Conservation (phyloP, 1,284 basidiomycete species). For the Cutaneotrichosporon sp. region DNA sequence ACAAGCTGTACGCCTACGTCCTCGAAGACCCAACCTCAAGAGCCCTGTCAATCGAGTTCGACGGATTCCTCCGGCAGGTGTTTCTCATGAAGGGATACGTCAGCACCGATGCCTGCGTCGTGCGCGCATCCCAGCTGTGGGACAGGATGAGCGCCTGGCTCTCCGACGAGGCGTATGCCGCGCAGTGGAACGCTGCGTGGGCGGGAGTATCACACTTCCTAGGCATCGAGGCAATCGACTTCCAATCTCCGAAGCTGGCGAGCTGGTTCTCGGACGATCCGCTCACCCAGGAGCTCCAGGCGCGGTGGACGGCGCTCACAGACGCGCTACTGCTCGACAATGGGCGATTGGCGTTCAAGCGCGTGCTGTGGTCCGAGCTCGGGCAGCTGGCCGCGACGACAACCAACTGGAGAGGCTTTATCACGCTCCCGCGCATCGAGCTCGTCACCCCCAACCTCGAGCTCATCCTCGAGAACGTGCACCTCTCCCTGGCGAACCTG, state of each 20-base stretch:
- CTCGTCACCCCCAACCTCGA: constrained; percentile 13
- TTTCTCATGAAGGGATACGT: constrained; percentile 14
- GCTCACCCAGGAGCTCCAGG: constrained; percentile 8
- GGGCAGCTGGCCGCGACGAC: constrained; percentile 1
- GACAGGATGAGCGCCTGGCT: constrained; percentile 7
- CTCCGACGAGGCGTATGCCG: constrained; percentile 14
- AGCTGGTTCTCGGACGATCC: constrained; percentile 20
- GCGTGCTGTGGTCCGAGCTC: constrained; percentile 18
- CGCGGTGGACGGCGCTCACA: background rate
- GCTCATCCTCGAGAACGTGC: constrained; percentile 21
- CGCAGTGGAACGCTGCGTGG: constrained; percentile 20
- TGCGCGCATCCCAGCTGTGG: constrained; percentile 5
- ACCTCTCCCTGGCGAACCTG: constrained; percentile 19
- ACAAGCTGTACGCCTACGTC: constrained; percentile 14
- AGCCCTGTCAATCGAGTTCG: constrained; percentile 9
- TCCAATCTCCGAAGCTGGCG: background rate
- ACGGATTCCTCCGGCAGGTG: constrained; percentile 11
- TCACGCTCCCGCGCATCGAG: constrained; percentile 21
- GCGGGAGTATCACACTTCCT: constrained; percentile 10
- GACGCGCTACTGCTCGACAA: constrained; percentile 7
- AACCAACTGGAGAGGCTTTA: constrained; percentile 11
- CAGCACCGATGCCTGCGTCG: constrained; percentile 4
- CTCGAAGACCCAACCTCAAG: background rate
- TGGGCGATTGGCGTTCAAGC: constrained; percentile 6
- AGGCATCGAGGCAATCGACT: background rate